Base-by-base conservation (phyloP, 2,329 filamentous ascomycete species). In the Ceratocystis albifundus region DNA sequence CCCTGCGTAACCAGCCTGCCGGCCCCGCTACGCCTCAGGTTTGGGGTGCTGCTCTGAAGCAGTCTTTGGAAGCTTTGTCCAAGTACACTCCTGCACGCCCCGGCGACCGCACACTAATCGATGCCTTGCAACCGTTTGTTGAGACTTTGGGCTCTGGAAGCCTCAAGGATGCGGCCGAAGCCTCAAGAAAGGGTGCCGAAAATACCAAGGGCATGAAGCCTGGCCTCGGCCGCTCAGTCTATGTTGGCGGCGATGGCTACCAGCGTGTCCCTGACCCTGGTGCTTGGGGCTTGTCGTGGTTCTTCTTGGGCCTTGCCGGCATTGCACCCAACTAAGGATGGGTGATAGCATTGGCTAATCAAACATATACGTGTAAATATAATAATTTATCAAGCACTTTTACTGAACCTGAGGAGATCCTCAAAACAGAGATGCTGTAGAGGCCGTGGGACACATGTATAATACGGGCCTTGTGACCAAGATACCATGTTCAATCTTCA, bases 191-290 rank as follows among this genome's bases (percentile, higher is more conserved):
- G 61, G 94, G 88, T 0, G 88, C 92, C 3, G 87, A 93, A 70
- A 84, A 84, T 36, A 97, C 94, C 22, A 96, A 92, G 78, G 88
- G 88, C 28, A 96, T 99, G 92, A 85, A 88, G 74, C 90, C 94
- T 53, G 94, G 87, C 71, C 78, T 99, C 50, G 94, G 94, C 6
- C 71, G 79, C 68, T 73, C 76, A 0, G 76, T 78, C 4, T 77
- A 78, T 67, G 74, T 78, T 4, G 76, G 76, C 41, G 69, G 88
- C 3, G 76, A 74, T 65, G 76, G 76, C 15, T 78, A 77, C 64
- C 73, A 77, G 69, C 73, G 77, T 71, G 82, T 82, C 7, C 82
- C 82, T 0, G 82, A 84, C 65, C 82, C 82, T 68, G 94, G 94
- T n/a, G 85, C 84, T 17, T 86, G 81, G 79, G 84, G 84, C 0